Conservation (phyloP, 257 asterid species). For the Scutellaria baicalensis region DNA sequence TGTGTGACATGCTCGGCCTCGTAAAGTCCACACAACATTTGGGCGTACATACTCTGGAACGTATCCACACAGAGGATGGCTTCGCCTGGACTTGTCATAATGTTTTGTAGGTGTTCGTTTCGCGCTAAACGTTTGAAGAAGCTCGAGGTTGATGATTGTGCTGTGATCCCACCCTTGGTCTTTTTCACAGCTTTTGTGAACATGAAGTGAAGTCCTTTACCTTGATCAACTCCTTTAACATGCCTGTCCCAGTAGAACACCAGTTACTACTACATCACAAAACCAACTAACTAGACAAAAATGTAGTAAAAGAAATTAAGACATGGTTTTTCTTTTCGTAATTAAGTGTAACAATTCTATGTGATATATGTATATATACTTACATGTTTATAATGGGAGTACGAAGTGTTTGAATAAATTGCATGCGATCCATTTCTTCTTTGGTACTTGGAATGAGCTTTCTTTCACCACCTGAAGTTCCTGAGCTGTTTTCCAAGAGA, state of each 20-base stretch:
- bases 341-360: not conserved
- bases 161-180: constrained; percentile 16
- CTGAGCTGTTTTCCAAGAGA: not conserved
- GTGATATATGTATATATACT: not conserved
- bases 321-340: too few relatives aligned
- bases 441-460: not conserved
- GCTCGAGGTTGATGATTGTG: constrained; percentile 9
- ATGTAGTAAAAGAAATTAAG: too few relatives aligned
- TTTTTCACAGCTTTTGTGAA: constrained; percentile 14
- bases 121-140: not conserved
- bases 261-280: too few relatives aligned
- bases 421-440: not conserved
- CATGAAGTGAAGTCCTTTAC: constrained; percentile 23
- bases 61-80: constrained; percentile 22
- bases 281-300: too few relatives aligned
- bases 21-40: constrained; percentile 17
- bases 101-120: constrained; percentile 2
- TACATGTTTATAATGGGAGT: not conserved
- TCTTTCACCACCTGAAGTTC: not conserved
- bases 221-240: constrained; percentile 19
- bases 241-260: not conserved
- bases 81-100: constrained; percentile 20
- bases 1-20: constrained; percentile 21
- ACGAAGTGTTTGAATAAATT: not conserved
- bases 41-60: constrained; percentile 28